phyloP scores from a whole-genome alignment of 2,329 filamentous ascomycete species.

The Fusarium ambrosium region DNA sequence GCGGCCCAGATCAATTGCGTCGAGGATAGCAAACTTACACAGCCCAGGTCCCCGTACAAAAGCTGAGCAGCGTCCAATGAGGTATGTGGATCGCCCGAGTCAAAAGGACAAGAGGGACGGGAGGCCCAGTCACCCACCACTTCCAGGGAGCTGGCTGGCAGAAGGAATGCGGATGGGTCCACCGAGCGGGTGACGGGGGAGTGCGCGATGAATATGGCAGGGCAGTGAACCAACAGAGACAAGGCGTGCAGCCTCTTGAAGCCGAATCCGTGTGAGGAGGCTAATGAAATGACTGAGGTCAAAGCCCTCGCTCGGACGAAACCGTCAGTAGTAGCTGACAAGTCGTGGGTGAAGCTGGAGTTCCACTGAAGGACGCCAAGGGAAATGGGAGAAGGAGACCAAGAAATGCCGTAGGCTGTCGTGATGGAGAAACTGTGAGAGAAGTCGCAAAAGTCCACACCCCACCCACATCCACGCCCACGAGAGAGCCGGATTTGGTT shows the following conservation, averaged over 20 bases:
- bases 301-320: slow-evolving; percentile 17
- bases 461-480: slow-evolving; percentile 27
- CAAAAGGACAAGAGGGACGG: slow-evolving; percentile 33
- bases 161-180: slow-evolving; percentile 46
- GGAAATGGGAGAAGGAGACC: slow-evolving; percentile 11
- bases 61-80: slow-evolving; percentile 34
- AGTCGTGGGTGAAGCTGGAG: slow-evolving; percentile 4
- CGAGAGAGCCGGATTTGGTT: slow-evolving; percentile 42
- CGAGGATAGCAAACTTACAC: slow-evolving; percentile 43
- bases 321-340: slow-evolving; percentile 12
- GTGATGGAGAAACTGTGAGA: slow-evolving; percentile 15
- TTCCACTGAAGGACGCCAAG: slow-evolving; percentile 5
- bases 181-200: slow-evolving; percentile 37
- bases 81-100: slow-evolving; percentile 32
- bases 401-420: slow-evolving; percentile 8
- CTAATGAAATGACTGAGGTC: slow-evolving; percentile 20
- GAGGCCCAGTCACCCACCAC: slow-evolving; percentile 39
- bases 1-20: slow-evolving; percentile 42
- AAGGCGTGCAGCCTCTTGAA: slow-evolving; percentile 23
- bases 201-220: slow-evolving; percentile 32
- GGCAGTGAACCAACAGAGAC: slow-evolving; percentile 24
- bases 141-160: slow-evolving; percentile 42
- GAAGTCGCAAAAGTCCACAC: slow-evolving; percentile 7
- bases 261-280: slow-evolving; percentile 17
- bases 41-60: slow-evolving; percentile 31